phyloP scores from a whole-genome alignment of 495 filamentous ascomycete genomes.

The Thozetella sp. region DNA sequence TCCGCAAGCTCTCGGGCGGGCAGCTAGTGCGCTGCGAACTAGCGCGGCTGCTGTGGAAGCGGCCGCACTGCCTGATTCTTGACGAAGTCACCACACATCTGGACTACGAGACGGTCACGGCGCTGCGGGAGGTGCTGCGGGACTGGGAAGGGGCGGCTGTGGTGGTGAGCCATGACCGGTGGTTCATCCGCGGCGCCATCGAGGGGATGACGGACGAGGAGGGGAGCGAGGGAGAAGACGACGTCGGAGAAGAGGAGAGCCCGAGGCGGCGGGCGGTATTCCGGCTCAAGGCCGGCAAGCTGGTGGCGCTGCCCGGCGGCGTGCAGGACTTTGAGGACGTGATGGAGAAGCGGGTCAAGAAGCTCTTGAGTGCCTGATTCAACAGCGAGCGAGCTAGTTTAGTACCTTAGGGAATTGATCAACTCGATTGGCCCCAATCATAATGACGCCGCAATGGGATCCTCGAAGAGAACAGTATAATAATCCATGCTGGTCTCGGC shows the following conservation, averaged over 20 bases:
- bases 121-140: constrained; percentile 64
- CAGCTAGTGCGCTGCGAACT: constrained; percentile 79
- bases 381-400: too few relatives aligned
- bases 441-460: too few relatives aligned
- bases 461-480: too few relatives aligned
- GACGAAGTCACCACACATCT: constrained; percentile 89
- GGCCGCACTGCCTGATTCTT: constrained; percentile 74
- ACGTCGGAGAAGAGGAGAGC: constrained; percentile 37
- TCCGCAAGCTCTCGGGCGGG: constrained; percentile 71
- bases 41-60: constrained; percentile 64
- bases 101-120: constrained; percentile 74
- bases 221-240: constrained; percentile 46
- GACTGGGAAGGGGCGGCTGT: constrained; percentile 72
- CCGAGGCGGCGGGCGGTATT: constrained; percentile 58
- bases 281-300: constrained; percentile 55
- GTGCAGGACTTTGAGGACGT: constrained; percentile 66
- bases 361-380: constrained; percentile 29
- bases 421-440: too few relatives aligned
- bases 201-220: constrained; percentile 63
- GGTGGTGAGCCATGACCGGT: constrained; percentile 77
- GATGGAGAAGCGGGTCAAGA: constrained; percentile 60
- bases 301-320: constrained; percentile 57
- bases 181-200: constrained; percentile 67
- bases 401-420: too few relatives aligned
- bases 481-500: too few relatives aligned